phyloP scores from a whole-genome alignment of 192 early-diverging fungal species.

The Phycomyces blakesleeanus region DNA sequence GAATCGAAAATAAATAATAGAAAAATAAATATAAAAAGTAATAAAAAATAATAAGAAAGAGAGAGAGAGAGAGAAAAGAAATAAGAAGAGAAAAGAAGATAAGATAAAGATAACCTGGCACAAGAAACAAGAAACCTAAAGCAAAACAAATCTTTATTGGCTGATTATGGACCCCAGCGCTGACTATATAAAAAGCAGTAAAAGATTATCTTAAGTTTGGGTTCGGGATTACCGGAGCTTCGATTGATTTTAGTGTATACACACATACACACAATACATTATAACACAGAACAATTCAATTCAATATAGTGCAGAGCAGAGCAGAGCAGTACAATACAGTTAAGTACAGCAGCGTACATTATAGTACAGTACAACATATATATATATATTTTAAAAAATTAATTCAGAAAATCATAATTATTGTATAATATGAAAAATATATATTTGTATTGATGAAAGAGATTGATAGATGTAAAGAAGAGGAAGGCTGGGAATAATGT shows the following conservation, averaged over 20 bases:
- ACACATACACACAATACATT: background rate
- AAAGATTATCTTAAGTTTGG: too few relatives aligned
- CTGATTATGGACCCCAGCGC: too few relatives aligned
- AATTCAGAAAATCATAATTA: too few relatives aligned
- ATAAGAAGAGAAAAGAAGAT: slow-evolving; percentile 2
- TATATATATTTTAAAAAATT: background rate
- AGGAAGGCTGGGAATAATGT: background rate
- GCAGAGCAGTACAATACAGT: too few relatives aligned
- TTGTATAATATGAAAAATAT: background rate
- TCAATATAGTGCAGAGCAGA: too few relatives aligned
- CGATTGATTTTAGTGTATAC: background rate
- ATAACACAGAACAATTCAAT: too few relatives aligned
- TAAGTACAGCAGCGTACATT: background rate
- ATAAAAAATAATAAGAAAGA: background rate
- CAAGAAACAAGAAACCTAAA: slow-evolving; percentile 3
- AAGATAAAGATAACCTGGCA: slow-evolving; percentile 3
- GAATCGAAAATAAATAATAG: background rate
- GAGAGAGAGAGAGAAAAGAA: slow-evolving; percentile 11
- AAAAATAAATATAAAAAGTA: background rate
- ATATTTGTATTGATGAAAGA: background rate
- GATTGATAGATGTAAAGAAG: background rate
- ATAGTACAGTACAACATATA: background rate
- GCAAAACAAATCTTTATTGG: too few relatives aligned
- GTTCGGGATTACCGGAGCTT: background rate
- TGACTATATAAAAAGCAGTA: background rate